Evolutionary conservation across 352 stramenopile species (phyloP).

Genomic region (Phytophthora podocarpi): DNA sequence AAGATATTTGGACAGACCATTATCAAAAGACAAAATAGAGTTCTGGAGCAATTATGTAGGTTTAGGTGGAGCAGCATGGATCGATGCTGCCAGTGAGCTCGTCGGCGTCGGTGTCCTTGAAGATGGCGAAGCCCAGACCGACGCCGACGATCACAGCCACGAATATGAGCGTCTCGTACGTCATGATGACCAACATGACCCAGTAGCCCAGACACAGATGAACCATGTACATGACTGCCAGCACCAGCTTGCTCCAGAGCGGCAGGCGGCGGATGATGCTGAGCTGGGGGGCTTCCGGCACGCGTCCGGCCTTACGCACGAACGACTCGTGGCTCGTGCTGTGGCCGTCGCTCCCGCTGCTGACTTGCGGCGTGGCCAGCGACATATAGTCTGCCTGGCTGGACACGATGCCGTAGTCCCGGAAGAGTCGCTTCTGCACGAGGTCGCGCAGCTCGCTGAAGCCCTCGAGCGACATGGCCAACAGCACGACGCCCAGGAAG

Average conservation of each 20-base stretch:
- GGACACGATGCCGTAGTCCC: slow-evolving; percentile 57
- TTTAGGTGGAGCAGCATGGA: slow-evolving; percentile 80
- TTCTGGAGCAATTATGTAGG: slow-evolving; percentile 1
- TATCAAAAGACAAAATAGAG: not conserved
- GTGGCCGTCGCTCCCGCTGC: slow-evolving; percentile 7
- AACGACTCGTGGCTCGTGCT: slow-evolving; percentile 22
- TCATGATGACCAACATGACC: slow-evolving; percentile 89
- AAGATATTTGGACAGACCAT: not conserved
- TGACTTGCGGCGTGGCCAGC: slow-evolving; percentile 44
- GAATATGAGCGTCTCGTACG: slow-evolving; percentile 86
- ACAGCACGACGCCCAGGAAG: slow-evolving; percentile 72
- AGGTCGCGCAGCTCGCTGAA: slow-evolving; percentile 61
- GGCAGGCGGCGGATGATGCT: slow-evolving; percentile 61
- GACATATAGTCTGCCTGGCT: slow-evolving; percentile 64
- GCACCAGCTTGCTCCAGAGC: slow-evolving; percentile 60
- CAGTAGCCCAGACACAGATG: slow-evolving; percentile 81
- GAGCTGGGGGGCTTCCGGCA: slow-evolving; percentile 30
- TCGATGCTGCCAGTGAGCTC: slow-evolving; percentile 73
- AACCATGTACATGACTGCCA: slow-evolving; percentile 77
- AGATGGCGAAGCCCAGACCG: slow-evolving; percentile 74
- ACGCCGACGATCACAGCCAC: slow-evolving; percentile 75
- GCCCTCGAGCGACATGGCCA: slow-evolving; percentile 72
- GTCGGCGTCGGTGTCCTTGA: slow-evolving; percentile 83
- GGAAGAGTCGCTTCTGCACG: slow-evolving; percentile 52
- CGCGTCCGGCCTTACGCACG: slow-evolving; percentile 26